Evolutionary conservation across 495 filamentous ascomycete species (phyloP), one percentile per base, ranked within the genome.

Genomic region (Thermothielavioides terrestris): DNA sequence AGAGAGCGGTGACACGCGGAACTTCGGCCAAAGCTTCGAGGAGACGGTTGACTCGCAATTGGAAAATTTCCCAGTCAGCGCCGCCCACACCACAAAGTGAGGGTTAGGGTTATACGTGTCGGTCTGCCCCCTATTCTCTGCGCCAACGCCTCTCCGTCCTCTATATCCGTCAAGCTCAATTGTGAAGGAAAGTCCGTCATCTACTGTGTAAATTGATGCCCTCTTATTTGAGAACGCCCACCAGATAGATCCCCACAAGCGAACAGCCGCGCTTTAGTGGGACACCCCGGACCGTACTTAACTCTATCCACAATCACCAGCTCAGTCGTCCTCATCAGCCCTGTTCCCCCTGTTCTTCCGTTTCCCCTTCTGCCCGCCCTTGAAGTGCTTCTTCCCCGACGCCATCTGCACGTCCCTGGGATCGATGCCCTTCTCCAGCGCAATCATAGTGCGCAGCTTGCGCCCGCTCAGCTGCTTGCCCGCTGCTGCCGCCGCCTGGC

Each of bases 341-440:
- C 48, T 46, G 36, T 59, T 63, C 21, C 42, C 42, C 48, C 57
- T 52, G 37, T 62, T 61, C 59, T 77, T 77, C 52, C 66, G 73
- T 72, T 82, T 82, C 10, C 71, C 68, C 63, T 78, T 79, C 36
- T 59, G 81, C 46, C 84, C 81, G 7, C 76, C 83, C 73, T 97
- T 97, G 68, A 88, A 95, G 67, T 97, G 94, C 71, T 96, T 97
- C 80, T 99, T 99, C 22, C 85, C 80, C 6, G 73, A 75, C 58
- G 73, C 66, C 31, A 77, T 46, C 61, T 76, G 79, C 54, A 95
- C 73, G 43, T 97, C 94, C 27, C 82, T 84, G 2, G 88, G 85
- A 62, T 94, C 88, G 11, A 96, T 61, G 36, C 85, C 83, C 51
- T 84, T 85, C 68, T 96, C 89, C 32, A 95, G 47, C 18, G 94